A percentile compares a stretch with the other conserved stretches of the same genome.
Evolutionary conservation across 2,329 filamentous ascomycete species (phyloP).

Genomic region (Chaetomium sp.): DNA sequence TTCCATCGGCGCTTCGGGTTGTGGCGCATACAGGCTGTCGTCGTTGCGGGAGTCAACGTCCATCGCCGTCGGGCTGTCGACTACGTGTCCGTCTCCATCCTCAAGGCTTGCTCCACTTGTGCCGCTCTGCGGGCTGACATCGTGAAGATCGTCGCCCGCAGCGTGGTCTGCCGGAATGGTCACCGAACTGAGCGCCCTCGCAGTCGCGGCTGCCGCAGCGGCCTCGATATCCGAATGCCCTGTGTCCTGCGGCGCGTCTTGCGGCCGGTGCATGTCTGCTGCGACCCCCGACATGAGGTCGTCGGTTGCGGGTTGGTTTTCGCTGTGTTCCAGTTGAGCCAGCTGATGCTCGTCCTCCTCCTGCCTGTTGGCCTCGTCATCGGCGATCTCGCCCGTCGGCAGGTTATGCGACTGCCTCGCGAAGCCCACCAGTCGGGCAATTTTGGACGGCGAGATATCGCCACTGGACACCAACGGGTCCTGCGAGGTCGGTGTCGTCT

Average conservation of each 20-base stretch:
- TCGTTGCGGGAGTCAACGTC: conserved; percentile 52
- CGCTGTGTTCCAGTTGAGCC: conserved; percentile 18
- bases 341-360: conserved; percentile 47
- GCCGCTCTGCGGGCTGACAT: conserved; percentile 49
- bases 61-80: conserved; percentile 57
- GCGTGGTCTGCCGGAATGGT: conserved; percentile 39
- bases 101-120: conserved; percentile 46
- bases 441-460: conserved; percentile 56
- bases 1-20: conserved; percentile 52
- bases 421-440: conserved; percentile 51
- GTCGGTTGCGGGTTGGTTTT: conserved; percentile 48
- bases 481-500: conserved; percentile 49
- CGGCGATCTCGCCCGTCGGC: conserved; percentile 56
- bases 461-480: conserved; percentile 38
- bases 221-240: conserved; percentile 41
- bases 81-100: conserved; percentile 45
- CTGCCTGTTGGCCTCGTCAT: conserved; percentile 56
- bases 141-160: conserved; percentile 44
- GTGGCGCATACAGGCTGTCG: conserved; percentile 42
- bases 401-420: conserved; percentile 49
- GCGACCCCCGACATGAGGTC: conserved; percentile 57
- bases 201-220: conserved; percentile 46
- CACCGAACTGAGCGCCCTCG: conserved; percentile 42
- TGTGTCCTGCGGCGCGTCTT: conserved; percentile 49
- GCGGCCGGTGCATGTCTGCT: conserved; percentile 57